Conservation (phyloP, 208 protist species). For the Trichomonas gallinae region DNA sequence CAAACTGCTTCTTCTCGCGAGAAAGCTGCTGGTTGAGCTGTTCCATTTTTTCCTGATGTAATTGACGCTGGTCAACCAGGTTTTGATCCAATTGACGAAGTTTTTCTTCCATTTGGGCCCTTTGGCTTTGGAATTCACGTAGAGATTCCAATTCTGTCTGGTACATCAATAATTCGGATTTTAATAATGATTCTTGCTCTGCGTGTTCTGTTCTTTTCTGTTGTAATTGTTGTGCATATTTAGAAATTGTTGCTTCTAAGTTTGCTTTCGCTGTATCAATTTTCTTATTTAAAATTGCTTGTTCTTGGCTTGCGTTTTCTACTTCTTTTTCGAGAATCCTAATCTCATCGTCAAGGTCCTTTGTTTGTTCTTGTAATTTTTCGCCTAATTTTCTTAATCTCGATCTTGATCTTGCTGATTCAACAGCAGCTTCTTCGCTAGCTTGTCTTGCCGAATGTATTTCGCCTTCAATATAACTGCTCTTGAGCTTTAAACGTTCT, state of each 20-base stretch:
- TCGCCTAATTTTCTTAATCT: not conserved
- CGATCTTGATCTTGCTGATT: not conserved
- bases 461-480: not conserved
- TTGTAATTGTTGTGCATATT: conserved; percentile 10
- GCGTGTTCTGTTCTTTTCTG: not conserved
- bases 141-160: not conserved
- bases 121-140: not conserved
- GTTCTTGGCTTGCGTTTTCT: not conserved
- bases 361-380: not conserved
- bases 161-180: not conserved
- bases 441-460: not conserved
- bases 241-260: not conserved
- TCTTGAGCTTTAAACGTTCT: not conserved
- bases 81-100: not conserved
- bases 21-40: not conserved
- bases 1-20: not conserved
- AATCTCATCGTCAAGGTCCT: not conserved
- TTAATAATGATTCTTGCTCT: not conserved
- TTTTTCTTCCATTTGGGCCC: not conserved
- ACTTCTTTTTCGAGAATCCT: not conserved
- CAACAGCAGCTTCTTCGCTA: not conserved
- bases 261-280: not conserved
- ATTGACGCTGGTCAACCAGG: not conserved
- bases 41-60: conserved; percentile 18
- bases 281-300: not conserved